phyloP scores from a whole-genome alignment of 1,139 yeast species.

The Saccharomyces hybrid region DNA sequence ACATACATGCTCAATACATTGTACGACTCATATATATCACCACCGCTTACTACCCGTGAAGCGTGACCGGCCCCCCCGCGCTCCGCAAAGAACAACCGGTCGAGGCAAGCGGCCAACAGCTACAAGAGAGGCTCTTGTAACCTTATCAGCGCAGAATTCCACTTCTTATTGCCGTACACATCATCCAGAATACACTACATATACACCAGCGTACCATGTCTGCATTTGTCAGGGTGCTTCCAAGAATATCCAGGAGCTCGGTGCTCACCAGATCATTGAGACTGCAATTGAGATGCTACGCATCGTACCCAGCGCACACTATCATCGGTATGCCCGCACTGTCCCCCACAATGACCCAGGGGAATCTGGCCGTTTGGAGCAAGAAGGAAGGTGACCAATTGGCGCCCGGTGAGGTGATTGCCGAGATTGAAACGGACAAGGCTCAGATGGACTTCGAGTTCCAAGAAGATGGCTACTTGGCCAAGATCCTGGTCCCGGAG shows the following conservation, averaged over 20 bases:
- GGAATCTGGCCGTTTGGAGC: slow-evolving; percentile 82
- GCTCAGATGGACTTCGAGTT: slow-evolving; percentile 99
- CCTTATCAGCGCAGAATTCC: not conserved
- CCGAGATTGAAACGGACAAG: slow-evolving; percentile 97
- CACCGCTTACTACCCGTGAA: not conserved
- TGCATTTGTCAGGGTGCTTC: slow-evolving; percentile 24
- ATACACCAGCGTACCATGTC: slow-evolving; percentile 15
- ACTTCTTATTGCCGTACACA: not conserved
- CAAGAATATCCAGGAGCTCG: slow-evolving; percentile 21
- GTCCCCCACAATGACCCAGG: slow-evolving; percentile 98
- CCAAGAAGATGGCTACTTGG: slow-evolving; percentile 95
- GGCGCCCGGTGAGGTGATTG: slow-evolving; percentile 86
- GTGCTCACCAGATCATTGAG: slow-evolving; percentile 16
- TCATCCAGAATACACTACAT: not conserved
- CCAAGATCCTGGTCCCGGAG: slow-evolving; percentile 78
- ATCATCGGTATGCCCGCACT: slow-evolving; percentile 73
- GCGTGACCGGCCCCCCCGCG: slow-evolving; percentile 1
- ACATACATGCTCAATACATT: no score
- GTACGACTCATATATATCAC: not conserved
- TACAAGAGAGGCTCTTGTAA: not conserved
- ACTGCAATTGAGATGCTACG: slow-evolving; percentile 27
- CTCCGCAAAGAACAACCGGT: not conserved
- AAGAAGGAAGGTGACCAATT: slow-evolving; percentile 83
- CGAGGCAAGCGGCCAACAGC: not conserved
- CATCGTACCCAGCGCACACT: slow-evolving; percentile 52